phyloP scores from a whole-genome alignment of 2,329 filamentous ascomycete species.

The Trichophyton benhamiae region DNA sequence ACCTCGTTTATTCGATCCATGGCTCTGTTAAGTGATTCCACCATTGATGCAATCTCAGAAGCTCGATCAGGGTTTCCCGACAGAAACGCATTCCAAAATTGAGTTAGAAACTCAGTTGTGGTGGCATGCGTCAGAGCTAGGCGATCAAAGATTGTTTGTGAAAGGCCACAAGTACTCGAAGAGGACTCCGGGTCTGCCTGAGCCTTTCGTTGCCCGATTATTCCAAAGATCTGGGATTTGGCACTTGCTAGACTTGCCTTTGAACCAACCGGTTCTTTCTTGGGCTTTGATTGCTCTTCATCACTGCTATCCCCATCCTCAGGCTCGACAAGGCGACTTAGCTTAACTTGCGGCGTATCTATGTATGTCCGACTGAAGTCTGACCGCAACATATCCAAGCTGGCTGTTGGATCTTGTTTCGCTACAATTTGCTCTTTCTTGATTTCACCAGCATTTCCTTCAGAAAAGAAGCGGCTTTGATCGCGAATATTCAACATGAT shows the following conservation, averaged over 20 bases:
- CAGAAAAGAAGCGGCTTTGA: conserved; percentile 68
- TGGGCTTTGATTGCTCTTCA: conserved; percentile 37
- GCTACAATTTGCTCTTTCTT: conserved; percentile 48
- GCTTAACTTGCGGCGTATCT: conserved; percentile 51
- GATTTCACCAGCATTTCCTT: conserved; percentile 28
- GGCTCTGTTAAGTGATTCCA: conserved; percentile 68
- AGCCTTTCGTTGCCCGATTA: conserved; percentile 46
- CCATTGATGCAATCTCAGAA: conserved; percentile 65
- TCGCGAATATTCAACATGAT: conserved; percentile 81
- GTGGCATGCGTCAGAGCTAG: conserved; percentile 76
- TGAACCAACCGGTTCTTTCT: conserved; percentile 50
- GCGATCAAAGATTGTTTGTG: conserved; percentile 45
- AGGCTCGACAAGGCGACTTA: conserved; percentile 49
- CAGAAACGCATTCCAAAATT: conserved; percentile 89
- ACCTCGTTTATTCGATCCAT: conserved; percentile 68
- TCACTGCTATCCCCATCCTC: conserved; percentile 53
- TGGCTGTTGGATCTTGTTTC: conserved; percentile 56
- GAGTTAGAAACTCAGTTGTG: conserved; percentile 87
- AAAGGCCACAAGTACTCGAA: conserved; percentile 36
- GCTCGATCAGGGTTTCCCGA: conserved; percentile 76
- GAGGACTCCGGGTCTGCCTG: conserved; percentile 28
- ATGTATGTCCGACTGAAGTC: conserved; percentile 42
- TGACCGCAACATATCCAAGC: conserved; percentile 51
- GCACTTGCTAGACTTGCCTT: conserved; percentile 49
- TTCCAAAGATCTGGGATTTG: conserved; percentile 45